These are phyloP conservation scores for Trichothecium roseum DNA, from an alignment of 2,329 filamentous ascomycete genomes.

Conservation along the genomic window DNA sequence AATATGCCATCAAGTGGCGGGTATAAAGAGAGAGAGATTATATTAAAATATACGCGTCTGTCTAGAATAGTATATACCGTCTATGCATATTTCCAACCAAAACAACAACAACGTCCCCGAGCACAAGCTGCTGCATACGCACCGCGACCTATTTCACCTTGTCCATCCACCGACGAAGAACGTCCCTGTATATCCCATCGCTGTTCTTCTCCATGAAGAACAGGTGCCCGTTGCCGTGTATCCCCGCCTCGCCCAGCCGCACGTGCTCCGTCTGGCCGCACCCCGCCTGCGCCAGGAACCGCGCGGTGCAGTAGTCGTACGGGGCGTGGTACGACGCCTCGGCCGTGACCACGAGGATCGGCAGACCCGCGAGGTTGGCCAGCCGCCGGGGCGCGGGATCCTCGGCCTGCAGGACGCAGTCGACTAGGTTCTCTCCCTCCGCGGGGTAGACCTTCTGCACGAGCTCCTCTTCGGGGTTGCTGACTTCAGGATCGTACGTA, in stretches of 20 bases:
- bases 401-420: constrained; percentile 22
- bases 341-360: constrained; percentile 27
- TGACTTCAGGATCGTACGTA: constrained; percentile 32
- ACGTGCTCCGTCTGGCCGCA: constrained; percentile 20
- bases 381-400: constrained; percentile 22
- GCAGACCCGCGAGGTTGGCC: constrained; percentile 21
- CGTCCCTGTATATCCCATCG: constrained; percentile 19
- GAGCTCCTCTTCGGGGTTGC: constrained; percentile 22
- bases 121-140: too few species aligned
- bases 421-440: constrained; percentile 2
- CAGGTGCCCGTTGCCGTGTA: constrained; percentile 41
- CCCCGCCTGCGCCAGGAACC: constrained; percentile 32
- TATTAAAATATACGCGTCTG: too few species aligned
- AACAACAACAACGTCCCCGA: too few species aligned
- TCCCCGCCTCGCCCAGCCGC: constrained; percentile 24
- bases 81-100: too few species aligned
- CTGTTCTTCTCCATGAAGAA: constrained; percentile 38
- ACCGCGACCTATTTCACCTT: too few species aligned
- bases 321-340: constrained; percentile 32
- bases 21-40: too few species aligned
- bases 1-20: too few species aligned
- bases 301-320: constrained; percentile 33
- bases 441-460: constrained; percentile 13
- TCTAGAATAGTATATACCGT: too few species aligned
- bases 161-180: too few species aligned